These are phyloP conservation scores for Brassica cretica DNA, from an alignment of 345 rosid genomes.

Conservation along the genomic window DNA sequence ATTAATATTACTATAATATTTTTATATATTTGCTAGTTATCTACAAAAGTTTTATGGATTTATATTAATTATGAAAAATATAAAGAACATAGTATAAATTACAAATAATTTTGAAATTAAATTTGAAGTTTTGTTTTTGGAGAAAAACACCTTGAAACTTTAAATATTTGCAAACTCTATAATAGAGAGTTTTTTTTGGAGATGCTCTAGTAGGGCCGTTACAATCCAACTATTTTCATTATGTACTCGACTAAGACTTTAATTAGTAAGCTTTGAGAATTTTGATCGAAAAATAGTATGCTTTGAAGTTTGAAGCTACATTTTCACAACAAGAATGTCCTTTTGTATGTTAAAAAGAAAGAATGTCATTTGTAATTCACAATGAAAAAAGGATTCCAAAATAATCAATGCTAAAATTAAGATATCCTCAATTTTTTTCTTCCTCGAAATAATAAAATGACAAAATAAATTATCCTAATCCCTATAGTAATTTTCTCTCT, in stretches of 20 bases:
- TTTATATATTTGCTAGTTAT: too few relatives aligned
- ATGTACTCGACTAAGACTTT: not conserved
- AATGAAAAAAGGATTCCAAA: not conserved
- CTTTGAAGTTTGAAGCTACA: constrained; percentile 12
- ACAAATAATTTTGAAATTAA: too few relatives aligned
- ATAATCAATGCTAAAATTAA: not conserved
- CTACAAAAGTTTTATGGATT: too few relatives aligned
- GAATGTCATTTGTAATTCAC: not conserved
- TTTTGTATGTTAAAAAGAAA: not conserved
- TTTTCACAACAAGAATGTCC: constrained; percentile 7
- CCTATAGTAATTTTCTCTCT: constrained; percentile 19
- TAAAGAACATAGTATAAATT: too few relatives aligned
- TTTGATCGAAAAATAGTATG: not conserved
- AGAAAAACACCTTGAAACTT: not conserved
- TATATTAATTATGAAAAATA: too few relatives aligned
- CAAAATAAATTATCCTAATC: constrained; percentile 31
- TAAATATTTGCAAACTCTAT: too few relatives aligned
- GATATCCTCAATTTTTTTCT: not conserved
- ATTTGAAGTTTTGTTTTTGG: too few relatives aligned
- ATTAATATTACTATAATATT: too few relatives aligned
- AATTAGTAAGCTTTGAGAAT: not conserved
- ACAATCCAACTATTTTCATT: not conserved
- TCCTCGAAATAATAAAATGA: not conserved
- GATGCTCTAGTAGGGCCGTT: not conserved
- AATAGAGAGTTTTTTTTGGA: too few relatives aligned